phyloP scores from a whole-genome alignment of 306 rosid species.

The Cucurbita ficifolia region DNA sequence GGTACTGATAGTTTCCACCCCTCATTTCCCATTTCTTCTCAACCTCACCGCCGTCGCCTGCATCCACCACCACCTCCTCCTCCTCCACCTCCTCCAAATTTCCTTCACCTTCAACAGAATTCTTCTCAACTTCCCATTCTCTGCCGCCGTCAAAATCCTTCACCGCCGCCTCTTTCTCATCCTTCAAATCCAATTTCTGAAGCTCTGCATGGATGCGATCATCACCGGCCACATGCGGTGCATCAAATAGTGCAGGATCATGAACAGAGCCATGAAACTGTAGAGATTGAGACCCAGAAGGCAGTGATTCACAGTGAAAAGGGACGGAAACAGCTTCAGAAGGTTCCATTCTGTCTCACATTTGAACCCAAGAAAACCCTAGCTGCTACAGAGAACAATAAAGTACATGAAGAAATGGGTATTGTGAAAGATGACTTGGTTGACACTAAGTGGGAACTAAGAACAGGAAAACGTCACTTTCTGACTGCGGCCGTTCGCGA shows the following conservation, averaged over 20 bases:
- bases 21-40: conserved; percentile 7
- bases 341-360: conserved; percentile 76
- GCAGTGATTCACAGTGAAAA: conserved; percentile 9
- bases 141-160: conserved; percentile 10
- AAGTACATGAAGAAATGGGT: conserved; percentile 2
- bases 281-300: conserved; percentile 6
- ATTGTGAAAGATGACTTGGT: neutral
- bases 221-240: conserved; percentile 3
- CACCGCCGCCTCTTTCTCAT: conserved; percentile 5
- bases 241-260: conserved; percentile 30
- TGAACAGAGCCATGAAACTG: conserved; percentile 19
- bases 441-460: neutral
- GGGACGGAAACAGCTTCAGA: conserved; percentile 30
- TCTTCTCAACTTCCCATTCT: conserved; percentile 15
- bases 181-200: conserved; percentile 18
- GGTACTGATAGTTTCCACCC: conserved; percentile 27
- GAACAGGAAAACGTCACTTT: conserved; percentile 1
- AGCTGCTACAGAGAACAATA: conserved; percentile 13
- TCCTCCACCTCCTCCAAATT: conserved; percentile 21
- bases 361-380: conserved; percentile 69
- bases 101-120: conserved; percentile 13
- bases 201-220: conserved; percentile 2
- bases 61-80: conserved; percentile 16
- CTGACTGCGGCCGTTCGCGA: neutral
- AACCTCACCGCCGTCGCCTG: conserved; percentile 7